Base-by-base conservation (phyloP, 2,329 filamentous ascomycete species). In the Lecanicillium sp. region DNA sequence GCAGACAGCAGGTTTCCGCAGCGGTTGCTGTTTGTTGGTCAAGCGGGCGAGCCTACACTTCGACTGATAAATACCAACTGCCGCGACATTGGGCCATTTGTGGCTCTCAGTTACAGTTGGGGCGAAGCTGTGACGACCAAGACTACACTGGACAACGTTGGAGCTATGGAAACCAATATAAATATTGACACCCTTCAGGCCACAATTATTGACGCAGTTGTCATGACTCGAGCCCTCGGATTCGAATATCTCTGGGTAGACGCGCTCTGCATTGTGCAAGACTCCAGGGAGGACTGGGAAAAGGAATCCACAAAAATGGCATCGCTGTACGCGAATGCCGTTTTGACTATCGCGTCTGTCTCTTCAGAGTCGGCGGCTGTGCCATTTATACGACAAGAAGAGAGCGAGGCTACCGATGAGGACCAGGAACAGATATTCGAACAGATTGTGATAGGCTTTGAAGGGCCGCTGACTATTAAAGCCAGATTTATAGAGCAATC, bases 211-310 rank as follows among this genome's bases (percentile, higher is more conserved):
- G 61, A 64, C 32, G 61, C 61, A 2, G 55, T 66, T 20, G 19
- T n/a, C 0, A 40, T 63, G 5, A 55, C 58, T 4, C 51, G 53
- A 5, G 35, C 41, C 5, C 55, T 66, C 8, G 49, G 49, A 0
- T 21, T 62, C 7, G 32, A 36, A 1, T 63, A 60, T 43, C 36
- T 65, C 2, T 66, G 63, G 62, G 61, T 64, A 24, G 61, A 65
- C 51, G 55, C 60, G 8, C 38, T 64, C 1, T 65, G 62, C 30
- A 64, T 65, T 8, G 29, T 62, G n/a, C 62, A 65, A 26, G 55
- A 56, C 24, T 48, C 45, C 3, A 15, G 27, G 1, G 48, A 30
- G 2, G 55, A 57, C 47, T 57, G 55, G 53, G 26, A 35, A 11
- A 21, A n/a, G 0, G 53, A 57, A 43, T 50, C 51, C 2, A 37